phyloP scores from a whole-genome alignment of 352 stramenopile genomes.

The Saprolegnia parasitica region DNA sequence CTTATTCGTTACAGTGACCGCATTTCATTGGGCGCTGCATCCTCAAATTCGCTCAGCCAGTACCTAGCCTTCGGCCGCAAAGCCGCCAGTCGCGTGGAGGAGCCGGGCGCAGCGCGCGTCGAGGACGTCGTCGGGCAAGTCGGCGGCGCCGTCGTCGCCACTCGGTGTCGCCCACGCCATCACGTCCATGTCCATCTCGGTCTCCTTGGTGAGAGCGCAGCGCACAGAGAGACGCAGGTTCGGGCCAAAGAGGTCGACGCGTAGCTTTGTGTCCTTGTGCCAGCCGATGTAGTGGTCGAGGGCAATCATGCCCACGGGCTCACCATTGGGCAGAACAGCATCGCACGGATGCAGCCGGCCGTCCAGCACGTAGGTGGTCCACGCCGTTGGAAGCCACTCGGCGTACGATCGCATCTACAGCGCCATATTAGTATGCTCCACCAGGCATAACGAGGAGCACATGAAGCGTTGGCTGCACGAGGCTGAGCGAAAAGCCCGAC shows the following conservation, averaged over 20 bases:
- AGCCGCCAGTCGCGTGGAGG: background rate
- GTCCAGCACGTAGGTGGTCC: background rate
- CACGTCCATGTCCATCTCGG: background rate
- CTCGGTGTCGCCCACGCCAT: background rate
- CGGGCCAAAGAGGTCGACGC: background rate
- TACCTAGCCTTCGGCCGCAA: background rate
- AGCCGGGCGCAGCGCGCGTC: background rate
- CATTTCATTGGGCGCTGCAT: too few species aligned
- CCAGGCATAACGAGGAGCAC: background rate
- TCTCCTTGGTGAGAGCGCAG: background rate
- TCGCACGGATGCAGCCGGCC: background rate
- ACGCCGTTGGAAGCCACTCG: constrained; percentile 5
- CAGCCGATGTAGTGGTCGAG: background rate
- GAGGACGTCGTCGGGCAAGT: background rate
- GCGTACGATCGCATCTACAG: background rate
- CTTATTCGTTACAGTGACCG: background rate
- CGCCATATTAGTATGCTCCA: background rate
- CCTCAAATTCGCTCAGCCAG: background rate
- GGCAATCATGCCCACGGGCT: background rate
- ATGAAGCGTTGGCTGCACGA: background rate
- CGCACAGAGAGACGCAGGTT: background rate
- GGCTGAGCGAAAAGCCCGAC: background rate
- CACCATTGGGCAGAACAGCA: background rate
- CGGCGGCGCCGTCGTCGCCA: too few species aligned
- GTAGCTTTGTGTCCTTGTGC: background rate